These are phyloP conservation scores for Boletus semigastroideus DNA, from an alignment of 1,284 basidiomycete species.

Conservation along the genomic window DNA sequence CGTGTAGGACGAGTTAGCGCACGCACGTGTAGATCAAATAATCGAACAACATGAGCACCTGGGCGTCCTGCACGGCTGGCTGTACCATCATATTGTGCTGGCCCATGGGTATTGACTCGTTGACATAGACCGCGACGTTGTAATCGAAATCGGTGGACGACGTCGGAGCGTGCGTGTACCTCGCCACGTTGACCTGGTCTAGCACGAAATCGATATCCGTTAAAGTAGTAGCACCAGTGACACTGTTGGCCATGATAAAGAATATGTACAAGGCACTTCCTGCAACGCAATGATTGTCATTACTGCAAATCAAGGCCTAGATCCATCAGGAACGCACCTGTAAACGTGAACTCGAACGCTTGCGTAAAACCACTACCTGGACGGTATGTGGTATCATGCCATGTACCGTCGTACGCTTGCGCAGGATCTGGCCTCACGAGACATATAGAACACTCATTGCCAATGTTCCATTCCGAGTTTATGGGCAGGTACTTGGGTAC, in stretches of 20 bases:
- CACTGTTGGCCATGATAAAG: slow-evolving; percentile 8
- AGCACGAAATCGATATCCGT: slow-evolving; percentile 12
- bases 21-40: slow-evolving; percentile 19
- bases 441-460: no score
- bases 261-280: slow-evolving; percentile 23
- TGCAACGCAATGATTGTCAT: no score
- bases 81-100: slow-evolving; percentile 11
- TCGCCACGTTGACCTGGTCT: neutral
- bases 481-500: no score
- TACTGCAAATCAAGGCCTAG: no score
- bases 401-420: slow-evolving; percentile 4
- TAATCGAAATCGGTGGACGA: slow-evolving; percentile 10
- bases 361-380: neutral
- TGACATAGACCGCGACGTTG: slow-evolving; percentile 18
- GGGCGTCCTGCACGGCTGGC: no score
- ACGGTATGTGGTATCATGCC: slow-evolving; percentile 14
- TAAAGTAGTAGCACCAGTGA: neutral
- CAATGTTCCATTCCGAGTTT: no score
- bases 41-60: slow-evolving; percentile 15
- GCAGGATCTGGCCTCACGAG: no score
- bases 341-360: slow-evolving; percentile 9
- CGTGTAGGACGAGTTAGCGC: neutral
- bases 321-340: slow-evolving; percentile 8
- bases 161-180: neutral
- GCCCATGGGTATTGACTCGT: slow-evolving; percentile 2